Conservation (phyloP, 2,329 filamentous ascomycete genomes). For the Sarocladium oryzae region DNA sequence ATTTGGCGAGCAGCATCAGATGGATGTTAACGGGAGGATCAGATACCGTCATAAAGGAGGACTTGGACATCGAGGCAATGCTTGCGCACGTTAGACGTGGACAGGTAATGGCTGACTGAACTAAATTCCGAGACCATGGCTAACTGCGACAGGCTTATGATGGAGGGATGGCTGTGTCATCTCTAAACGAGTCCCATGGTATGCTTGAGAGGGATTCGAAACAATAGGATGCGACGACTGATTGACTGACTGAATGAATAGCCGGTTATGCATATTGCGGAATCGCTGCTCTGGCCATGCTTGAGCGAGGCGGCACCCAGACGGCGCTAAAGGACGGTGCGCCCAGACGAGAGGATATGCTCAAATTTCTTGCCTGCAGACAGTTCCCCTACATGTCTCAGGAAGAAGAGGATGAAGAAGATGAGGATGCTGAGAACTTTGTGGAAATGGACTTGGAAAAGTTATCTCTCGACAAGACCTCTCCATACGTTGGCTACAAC, state of each 20-base stretch:
- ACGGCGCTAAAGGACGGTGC: conserved; percentile 30
- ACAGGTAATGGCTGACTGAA: conserved; percentile 30
- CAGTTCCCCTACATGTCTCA: conserved; percentile 55
- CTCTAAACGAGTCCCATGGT: conserved; percentile 79
- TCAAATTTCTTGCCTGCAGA: conserved; percentile 56
- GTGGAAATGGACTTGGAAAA: conserved; percentile 27
- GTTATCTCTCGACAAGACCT: conserved; percentile 24
- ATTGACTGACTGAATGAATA: not conserved
- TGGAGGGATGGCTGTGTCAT: conserved; percentile 73
- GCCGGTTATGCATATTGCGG: conserved; percentile 83
- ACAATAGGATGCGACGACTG: no score
- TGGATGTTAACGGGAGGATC: conserved; percentile 63
- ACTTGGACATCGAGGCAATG: conserved; percentile 68
- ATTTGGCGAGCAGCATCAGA: conserved; percentile 72
- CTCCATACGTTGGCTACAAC: conserved; percentile 68
- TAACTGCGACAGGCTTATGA: conserved; percentile 76
- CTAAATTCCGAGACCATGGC: not conserved
- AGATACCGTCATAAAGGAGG: conserved; percentile 50
- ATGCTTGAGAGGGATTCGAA: no score
- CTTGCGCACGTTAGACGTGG: conserved; percentile 64
- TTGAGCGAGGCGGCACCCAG: conserved; percentile 46
- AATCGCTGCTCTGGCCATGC: conserved; percentile 67
- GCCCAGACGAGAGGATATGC: conserved; percentile 22
- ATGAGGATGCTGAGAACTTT: conserved; percentile 34
- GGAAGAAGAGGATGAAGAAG: conserved; percentile 39